These are phyloP conservation scores for Reutealis trisperma DNA, from an alignment of 345 rosid species.

Conservation along the genomic window DNA sequence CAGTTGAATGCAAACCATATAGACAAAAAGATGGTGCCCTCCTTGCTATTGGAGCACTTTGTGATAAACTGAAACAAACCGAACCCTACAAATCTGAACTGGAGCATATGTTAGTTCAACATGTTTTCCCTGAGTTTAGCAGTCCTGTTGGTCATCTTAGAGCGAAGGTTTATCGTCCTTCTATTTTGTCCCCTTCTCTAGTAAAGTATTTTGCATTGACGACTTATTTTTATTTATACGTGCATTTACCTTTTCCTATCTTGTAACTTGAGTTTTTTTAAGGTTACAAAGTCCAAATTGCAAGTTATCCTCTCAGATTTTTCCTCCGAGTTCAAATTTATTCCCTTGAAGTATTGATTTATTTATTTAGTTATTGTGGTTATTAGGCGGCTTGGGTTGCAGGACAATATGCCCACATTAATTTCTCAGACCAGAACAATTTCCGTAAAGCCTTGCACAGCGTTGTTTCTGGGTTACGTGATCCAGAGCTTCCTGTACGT, in stretches of 20 bases:
- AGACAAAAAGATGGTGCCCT: slow-evolving; percentile 97
- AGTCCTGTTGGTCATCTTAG: slow-evolving; percentile 96
- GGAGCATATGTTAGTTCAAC: slow-evolving; percentile 94
- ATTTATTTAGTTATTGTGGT: slow-evolving; percentile 16
- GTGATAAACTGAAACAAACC: slow-evolving; percentile 92
- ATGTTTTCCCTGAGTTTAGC: slow-evolving; percentile 93
- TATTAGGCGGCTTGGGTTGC: slow-evolving; percentile 98
- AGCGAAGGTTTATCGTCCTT: slow-evolving; percentile 69
- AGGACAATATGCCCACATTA: slow-evolving; percentile 90
- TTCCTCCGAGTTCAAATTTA: too few relatives aligned
- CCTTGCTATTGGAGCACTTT: slow-evolving; percentile 98
- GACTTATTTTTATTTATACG: slow-evolving; percentile 12
- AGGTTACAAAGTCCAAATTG: neutral
- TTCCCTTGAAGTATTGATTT: too few relatives aligned
- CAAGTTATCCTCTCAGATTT: neutral
- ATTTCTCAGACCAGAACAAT: slow-evolving; percentile 78
- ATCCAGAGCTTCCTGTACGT: slow-evolving; percentile 96
- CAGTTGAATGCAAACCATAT: slow-evolving; percentile 69
- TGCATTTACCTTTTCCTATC: neutral
- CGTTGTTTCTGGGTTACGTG: slow-evolving; percentile 90
- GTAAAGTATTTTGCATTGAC: slow-evolving; percentile 5
- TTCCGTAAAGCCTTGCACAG: slow-evolving; percentile 80
- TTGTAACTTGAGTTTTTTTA: neutral
- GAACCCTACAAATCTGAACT: slow-evolving; percentile 92
- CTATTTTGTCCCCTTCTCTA: slow-evolving; percentile 13